Percentiles rank a stretch among this genome's conserved stretches.
These are phyloP conservation scores for Fraxinus greggii DNA, from an alignment of 305 asterid species.

Conservation along the genomic window DNA sequence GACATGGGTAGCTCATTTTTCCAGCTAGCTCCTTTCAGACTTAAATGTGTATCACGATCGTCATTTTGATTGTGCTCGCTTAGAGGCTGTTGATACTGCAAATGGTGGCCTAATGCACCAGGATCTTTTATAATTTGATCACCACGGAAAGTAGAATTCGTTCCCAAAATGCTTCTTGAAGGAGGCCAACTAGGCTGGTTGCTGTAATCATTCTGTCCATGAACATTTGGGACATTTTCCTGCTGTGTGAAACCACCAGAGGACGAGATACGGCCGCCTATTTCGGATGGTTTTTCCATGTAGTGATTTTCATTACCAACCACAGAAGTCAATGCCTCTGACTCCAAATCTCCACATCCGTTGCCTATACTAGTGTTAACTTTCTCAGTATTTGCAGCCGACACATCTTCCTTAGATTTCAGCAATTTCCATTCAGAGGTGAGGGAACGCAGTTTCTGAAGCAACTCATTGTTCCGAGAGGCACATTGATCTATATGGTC, in stretches of 20 bases:
- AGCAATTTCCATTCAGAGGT: slow-evolving; percentile 56
- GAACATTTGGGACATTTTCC: slow-evolving; percentile 29
- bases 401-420: slow-evolving; percentile 62
- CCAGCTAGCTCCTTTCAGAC: slow-evolving; percentile 28
- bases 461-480: slow-evolving; percentile 65
- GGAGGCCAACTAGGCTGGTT: slow-evolving; percentile 31
- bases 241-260: slow-evolving; percentile 30
- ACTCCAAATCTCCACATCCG: background rate
- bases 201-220: slow-evolving; percentile 28
- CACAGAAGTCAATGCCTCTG: background rate
- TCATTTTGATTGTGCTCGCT: slow-evolving; percentile 36
- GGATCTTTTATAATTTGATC: slow-evolving; percentile 21
- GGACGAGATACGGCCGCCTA: slow-evolving; percentile 15
- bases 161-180: slow-evolving; percentile 26
- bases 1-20: slow-evolving; percentile 32
- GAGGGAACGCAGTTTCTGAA: slow-evolving; percentile 68
- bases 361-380: slow-evolving; percentile 30
- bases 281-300: background rate
- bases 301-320: background rate
- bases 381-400: slow-evolving; percentile 45
- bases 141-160: background rate
- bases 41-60: slow-evolving; percentile 26
- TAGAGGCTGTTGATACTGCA: slow-evolving; percentile 33
- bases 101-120: slow-evolving; percentile 23
- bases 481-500: slow-evolving; percentile 76